Percentiles rank a stretch among this genome's conserved stretches.
Conservation (phyloP, 2,329 filamentous ascomycete genomes). For the Neofusicoccum laricinum region DNA sequence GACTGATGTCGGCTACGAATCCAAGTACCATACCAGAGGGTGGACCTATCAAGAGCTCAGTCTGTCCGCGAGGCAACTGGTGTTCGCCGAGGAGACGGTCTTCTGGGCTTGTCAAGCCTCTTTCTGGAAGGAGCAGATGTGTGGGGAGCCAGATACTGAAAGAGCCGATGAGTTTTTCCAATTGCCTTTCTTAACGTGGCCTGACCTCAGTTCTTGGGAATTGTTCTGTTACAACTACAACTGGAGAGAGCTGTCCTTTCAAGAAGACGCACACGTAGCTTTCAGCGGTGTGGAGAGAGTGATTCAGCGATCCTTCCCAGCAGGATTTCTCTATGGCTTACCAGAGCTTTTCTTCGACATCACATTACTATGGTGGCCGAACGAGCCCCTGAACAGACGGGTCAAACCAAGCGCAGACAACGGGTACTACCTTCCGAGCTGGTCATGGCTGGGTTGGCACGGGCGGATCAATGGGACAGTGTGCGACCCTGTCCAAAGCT, state of each 20-base stretch:
- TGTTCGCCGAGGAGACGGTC: not conserved
- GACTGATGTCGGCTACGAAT: too few relatives aligned
- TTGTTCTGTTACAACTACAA: not conserved
- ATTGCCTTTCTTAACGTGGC: not conserved
- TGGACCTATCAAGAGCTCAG: not conserved
- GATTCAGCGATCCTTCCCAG: slow-evolving; percentile 17
- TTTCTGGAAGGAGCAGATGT: not conserved
- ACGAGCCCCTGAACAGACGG: not conserved
- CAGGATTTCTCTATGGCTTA: slow-evolving; percentile 23
- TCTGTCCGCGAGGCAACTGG: not conserved
- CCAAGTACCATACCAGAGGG: not conserved
- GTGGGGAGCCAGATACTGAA: not conserved
- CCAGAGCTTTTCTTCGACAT: slow-evolving; percentile 24
- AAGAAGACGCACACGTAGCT: slow-evolving; percentile 23
- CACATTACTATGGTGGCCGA: slow-evolving; percentile 22
- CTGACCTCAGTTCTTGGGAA: not conserved
- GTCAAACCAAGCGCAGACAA: not conserved
- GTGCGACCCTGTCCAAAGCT: not conserved
- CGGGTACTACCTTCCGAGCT: not conserved
- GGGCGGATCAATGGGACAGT: not conserved
- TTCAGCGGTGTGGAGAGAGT: slow-evolving; percentile 21
- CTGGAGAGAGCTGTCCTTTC: slow-evolving; percentile 19
- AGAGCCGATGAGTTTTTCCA: not conserved
- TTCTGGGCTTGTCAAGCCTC: not conserved
- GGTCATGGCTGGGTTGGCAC: slow-evolving; percentile 11